Evolutionary conservation across 2,329 filamentous ascomycete species (phyloP), one percentile per base, ranked within the genome.

Genomic region (Microdochium paspali): DNA sequence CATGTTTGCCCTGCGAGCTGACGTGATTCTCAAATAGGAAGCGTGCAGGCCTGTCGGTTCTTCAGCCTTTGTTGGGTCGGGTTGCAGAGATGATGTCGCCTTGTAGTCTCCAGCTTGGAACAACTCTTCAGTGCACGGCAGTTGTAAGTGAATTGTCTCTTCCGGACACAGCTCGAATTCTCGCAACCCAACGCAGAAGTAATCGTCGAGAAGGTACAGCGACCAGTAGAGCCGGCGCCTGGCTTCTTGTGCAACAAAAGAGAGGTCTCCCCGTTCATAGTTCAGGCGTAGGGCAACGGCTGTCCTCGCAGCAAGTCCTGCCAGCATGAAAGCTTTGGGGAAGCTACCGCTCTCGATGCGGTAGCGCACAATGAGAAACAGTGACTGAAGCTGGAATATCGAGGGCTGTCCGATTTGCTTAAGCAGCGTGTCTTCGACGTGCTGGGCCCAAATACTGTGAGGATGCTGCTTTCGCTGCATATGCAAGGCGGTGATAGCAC

Each of bases 141-240:
- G 57, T 46, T 66, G 60, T 18, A 70, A 59, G 49, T 66, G 61
- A 13, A 70, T 64, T 4, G 58, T 62, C 47, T 69, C 64, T 24
- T 64, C 58, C 1, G 63, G 64, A 46, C 63, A 69, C 15, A 67
- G 58, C 50, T 67, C 65, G 44, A 69, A 70, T 50, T 70, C 67
- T 13, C 64, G 58, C 18, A 70, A 54, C 1, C 67, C 67, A 4
- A 68, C 65, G 13, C 66, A 67, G 50, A 68, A 66, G 49, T 65
- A 67, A 43, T 64, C 59, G 46, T 70, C 66, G 4, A 69, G 58
- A 13, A 69, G 52, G 50, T 65, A 69, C 7, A 70, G 54, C 1
- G 64, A 63, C 67, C 67, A 71, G 54, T 66, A 65, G 10, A 68
- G 54, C 7, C 67, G 58, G 2, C 67, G 57, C 1, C 67, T 61